Conservation (phyloP, 2,329 filamentous ascomycete species). For the Phialemonium atrogriseum region DNA sequence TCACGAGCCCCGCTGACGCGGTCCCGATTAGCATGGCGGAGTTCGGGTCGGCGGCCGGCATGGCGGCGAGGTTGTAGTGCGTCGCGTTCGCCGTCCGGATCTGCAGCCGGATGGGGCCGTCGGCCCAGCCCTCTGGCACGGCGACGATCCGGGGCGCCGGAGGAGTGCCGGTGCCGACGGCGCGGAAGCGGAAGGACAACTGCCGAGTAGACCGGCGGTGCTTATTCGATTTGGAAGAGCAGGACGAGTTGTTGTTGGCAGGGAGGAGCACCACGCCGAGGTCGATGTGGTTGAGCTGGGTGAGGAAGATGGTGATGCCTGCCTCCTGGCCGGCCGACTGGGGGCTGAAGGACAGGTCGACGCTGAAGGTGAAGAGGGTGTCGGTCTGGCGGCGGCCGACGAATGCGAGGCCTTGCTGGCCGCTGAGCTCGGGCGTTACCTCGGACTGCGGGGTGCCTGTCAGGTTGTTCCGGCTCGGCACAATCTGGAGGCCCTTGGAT, state of each 20-base stretch:
- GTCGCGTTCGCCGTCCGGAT: slow-evolving; percentile 19
- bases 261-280: slow-evolving; percentile 18
- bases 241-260: too few relatives aligned
- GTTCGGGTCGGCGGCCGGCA: slow-evolving; percentile 10
- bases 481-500: slow-evolving; percentile 15
- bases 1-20: slow-evolving; percentile 20
- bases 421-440: slow-evolving; percentile 14
- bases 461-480: slow-evolving; percentile 18
- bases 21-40: slow-evolving; percentile 14
- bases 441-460: slow-evolving; percentile 11
- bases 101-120: slow-evolving; percentile 17
- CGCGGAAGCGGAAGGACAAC: slow-evolving; percentile 14
- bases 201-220: slow-evolving; percentile 1
- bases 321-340: slow-evolving; percentile 19
- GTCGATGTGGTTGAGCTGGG: slow-evolving; percentile 22
- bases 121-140: slow-evolving; percentile 16
- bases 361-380: slow-evolving; percentile 21
- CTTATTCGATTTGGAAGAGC: too few relatives aligned
- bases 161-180: slow-evolving; percentile 5
- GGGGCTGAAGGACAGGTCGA: slow-evolving; percentile 20
- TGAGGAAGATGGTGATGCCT: slow-evolving; percentile 24
- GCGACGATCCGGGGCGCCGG: slow-evolving; percentile 6
- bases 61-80: slow-evolving; percentile 20
- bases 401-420: slow-evolving; percentile 18
- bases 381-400: slow-evolving; percentile 22